A percentile compares a stretch with the other conserved stretches of the same genome.
phyloP scores from a whole-genome alignment of 2,329 filamentous ascomycete species.

The Pseudogymnoascus sp. region DNA sequence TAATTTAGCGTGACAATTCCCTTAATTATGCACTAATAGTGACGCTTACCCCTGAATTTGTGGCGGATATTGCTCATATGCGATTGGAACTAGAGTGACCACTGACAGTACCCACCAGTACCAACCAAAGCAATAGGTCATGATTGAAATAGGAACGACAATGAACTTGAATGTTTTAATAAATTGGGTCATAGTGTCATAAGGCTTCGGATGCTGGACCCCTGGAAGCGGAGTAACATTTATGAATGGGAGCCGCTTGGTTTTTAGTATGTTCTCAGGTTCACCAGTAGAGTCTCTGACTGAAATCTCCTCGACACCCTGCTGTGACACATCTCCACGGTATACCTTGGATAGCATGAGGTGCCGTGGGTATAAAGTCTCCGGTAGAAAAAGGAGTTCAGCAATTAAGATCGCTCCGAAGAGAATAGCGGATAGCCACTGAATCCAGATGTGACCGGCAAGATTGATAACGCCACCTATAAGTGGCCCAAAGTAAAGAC shows the following conservation, averaged over 20 bases:
- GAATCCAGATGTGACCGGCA: slow-evolving; percentile 44
- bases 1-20: slow-evolving; percentile 14
- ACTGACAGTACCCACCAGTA: slow-evolving; percentile 43
- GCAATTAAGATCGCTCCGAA: slow-evolving; percentile 41
- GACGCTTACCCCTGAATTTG: background rate
- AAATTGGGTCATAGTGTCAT: slow-evolving; percentile 40
- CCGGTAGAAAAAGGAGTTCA: slow-evolving; percentile 44
- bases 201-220: slow-evolving; percentile 43
- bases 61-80: background rate
- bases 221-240: slow-evolving; percentile 38
- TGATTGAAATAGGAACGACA: slow-evolving; percentile 38
- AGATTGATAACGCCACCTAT: slow-evolving; percentile 47
- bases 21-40: background rate
- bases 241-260: background rate
- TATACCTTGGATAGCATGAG: background rate
- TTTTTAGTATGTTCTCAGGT: background rate
- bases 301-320: background rate
- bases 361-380: slow-evolving; percentile 47
- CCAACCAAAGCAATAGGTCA: slow-evolving; percentile 46
- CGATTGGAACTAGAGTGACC: background rate
- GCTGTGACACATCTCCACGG: background rate
- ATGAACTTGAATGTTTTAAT: slow-evolving; percentile 39
- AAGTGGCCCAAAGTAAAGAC: slow-evolving; percentile 42
- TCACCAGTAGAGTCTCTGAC: background rate
- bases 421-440: slow-evolving; percentile 48